Evolutionary conservation across 2,329 filamentous ascomycete species (phyloP).

Genomic region (Paraconiothyrium brasiliense): DNA sequence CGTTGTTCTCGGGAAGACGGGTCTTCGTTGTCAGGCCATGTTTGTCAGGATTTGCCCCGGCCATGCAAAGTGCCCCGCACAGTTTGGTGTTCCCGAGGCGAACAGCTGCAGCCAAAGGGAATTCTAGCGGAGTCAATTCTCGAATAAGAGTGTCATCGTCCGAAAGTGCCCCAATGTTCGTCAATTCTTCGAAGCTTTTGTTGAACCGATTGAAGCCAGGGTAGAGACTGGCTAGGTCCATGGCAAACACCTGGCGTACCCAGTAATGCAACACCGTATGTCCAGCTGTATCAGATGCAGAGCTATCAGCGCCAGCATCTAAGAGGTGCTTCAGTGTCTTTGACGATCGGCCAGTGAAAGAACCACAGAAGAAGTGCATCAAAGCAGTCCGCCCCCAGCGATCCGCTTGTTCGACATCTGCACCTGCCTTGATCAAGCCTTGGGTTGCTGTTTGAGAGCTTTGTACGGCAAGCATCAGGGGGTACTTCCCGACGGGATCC

Average conservation of each 20-base stretch:
- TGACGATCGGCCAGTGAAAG: neutral
- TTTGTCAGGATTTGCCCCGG: conserved; percentile 5
- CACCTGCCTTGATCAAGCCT: conserved; percentile 5
- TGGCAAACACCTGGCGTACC: conserved; percentile 3
- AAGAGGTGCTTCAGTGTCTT: conserved; percentile 1
- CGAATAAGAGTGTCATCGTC: neutral
- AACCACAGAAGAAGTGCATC: conserved; percentile 12
- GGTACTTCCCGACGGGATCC: neutral
- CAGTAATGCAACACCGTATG: conserved; percentile 6
- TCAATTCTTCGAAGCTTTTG: conserved; percentile 9
- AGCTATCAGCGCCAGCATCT: neutral
- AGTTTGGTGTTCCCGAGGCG: conserved; percentile 4
- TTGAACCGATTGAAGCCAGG: conserved; percentile 11
- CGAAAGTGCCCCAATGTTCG: neutral
- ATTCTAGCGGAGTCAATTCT: neutral
- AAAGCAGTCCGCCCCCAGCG: conserved; percentile 3
- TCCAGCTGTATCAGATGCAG: neutral
- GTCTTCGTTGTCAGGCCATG: conserved; percentile 11
- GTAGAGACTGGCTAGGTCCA: conserved; percentile 5
- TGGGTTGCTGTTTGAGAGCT: conserved; percentile 9
- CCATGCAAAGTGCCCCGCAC: conserved; percentile 5
- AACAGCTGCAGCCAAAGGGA: conserved; percentile 8
- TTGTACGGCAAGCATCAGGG: conserved; percentile 4
- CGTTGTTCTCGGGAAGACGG: neutral
- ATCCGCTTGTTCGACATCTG: conserved; percentile 7